Base-by-base conservation (phyloP, 768 basidiomycete genomes). In the Mycena galericulata region DNA sequence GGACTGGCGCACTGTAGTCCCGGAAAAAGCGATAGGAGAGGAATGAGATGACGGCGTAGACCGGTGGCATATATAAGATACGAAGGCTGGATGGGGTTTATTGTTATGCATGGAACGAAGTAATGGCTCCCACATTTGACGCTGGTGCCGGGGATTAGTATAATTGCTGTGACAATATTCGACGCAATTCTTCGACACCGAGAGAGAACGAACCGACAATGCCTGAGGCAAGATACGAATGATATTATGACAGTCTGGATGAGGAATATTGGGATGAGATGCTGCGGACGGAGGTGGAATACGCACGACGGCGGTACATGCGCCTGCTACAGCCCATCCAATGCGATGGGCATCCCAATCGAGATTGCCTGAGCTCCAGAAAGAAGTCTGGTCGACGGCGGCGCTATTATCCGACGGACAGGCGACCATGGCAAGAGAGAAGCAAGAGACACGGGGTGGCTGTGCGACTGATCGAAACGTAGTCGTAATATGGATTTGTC, bases 21-120 rank as follows among this genome's bases (percentile, higher is more conserved):
- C 93, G 87, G 82, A 93, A 96, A 80, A 82, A 96, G 1, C 95
- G 88, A 74, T 94, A 97, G 29, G 92, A 93, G 72, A 93, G 87
- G 82, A 96, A 97, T 1, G 93, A 94, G 54, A 96, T 88, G 69
- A 95, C 80, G 29, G 90, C 91, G 76, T 92, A 95, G 46, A 95
- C 84, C 1, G 89, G 87, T 2, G 94, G 94, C 93, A 96, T 93
- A 73, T 93, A 94, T 69, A 95, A 75, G 50, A 95, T 89, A 65
- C 94, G 89, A n/a, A 94, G 73, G 65, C 92, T 93, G 73, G 17
- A 49, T 18, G 29, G 55, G 34, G n/a, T n/a, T n/a, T 41, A 43
- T n/a, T 10, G 32, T 65, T 26, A 71, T n/a, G 38, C 55, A 38
- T 46, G 15, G 49, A 57, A 43, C 22, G 12, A 53, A 51, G 34